These are phyloP conservation scores for Coffea humblotiana DNA, from an alignment of 305 asterid species.

Conservation along the genomic window DNA sequence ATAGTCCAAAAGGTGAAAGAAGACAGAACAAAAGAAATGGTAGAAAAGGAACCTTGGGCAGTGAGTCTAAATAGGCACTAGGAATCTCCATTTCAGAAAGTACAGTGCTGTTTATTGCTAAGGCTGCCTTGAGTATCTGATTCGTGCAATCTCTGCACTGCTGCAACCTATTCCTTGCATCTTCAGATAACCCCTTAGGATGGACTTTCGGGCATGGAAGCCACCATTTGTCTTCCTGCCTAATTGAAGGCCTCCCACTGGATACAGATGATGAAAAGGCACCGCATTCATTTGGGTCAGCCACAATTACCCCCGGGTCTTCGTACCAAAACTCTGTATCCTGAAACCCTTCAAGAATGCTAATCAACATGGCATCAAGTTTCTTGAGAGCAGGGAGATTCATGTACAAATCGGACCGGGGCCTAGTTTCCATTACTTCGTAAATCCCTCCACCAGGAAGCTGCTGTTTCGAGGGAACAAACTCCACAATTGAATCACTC, in stretches of 20 bases:
- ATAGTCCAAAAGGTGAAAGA: neutral
- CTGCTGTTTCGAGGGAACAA: conserved; percentile 81
- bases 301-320: conserved; percentile 70
- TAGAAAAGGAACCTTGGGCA: conserved; percentile 67
- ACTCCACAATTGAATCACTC: conserved; percentile 90
- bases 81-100: conserved; percentile 96
- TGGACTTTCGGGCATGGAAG: conserved; percentile 95
- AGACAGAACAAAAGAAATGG: neutral
- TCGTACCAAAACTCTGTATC: conserved; percentile 88
- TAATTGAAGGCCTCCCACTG: conserved; percentile 79
- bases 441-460: conserved; percentile 80
- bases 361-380: conserved; percentile 85
- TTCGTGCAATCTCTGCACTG: conserved; percentile 92
- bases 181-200: conserved; percentile 76
- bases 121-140: conserved; percentile 93
- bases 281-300: conserved; percentile 45
- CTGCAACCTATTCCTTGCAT: conserved; percentile 81
- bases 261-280: conserved; percentile 39
- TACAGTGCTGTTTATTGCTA: conserved; percentile 84
- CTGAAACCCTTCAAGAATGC: conserved; percentile 81
- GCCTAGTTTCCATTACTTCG: conserved; percentile 82
- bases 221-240: conserved; percentile 99
- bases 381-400: conserved; percentile 95
- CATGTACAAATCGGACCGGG: conserved; percentile 75
- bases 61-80: conserved; percentile 62